Percentiles rank a stretch among this genome's conserved stretches.
These are phyloP conservation scores for Acanthamoeba royreba DNA, from an alignment of 208 protist genomes.

Conservation along the genomic window DNA sequence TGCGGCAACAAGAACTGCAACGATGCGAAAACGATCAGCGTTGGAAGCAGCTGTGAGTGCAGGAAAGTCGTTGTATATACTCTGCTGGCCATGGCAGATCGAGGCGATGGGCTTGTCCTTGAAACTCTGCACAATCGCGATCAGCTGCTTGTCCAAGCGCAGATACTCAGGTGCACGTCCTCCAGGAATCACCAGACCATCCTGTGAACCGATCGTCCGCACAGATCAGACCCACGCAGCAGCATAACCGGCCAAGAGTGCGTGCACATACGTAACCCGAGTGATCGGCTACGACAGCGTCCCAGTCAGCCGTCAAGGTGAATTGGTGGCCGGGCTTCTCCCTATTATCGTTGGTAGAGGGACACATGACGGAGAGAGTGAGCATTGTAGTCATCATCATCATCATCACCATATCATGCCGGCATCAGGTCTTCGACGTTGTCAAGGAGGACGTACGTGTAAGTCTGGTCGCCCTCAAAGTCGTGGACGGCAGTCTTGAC, in stretches of 20 bases:
- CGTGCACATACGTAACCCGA: not conserved
- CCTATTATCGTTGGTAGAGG: not conserved
- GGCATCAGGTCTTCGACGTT: not conserved
- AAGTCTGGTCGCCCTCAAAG: slow-evolving; percentile 72
- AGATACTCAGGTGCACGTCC: slow-evolving; percentile 63
- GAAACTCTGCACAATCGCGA: slow-evolving; percentile 60
- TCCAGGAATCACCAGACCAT: slow-evolving; percentile 67
- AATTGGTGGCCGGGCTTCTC: slow-evolving; percentile 62
- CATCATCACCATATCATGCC: not conserved
- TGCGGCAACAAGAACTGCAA: slow-evolving; percentile 54
- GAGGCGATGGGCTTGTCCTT: slow-evolving; percentile 64
- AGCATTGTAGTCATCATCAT: not conserved
- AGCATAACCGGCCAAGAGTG: not conserved
- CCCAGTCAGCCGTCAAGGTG: slow-evolving; percentile 57
- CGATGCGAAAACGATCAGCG: not conserved
- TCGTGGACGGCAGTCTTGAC: slow-evolving; percentile 70
- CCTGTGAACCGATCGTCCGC: not conserved
- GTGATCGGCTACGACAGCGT: not conserved
- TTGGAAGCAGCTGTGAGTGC: not conserved
- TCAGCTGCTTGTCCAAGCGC: slow-evolving; percentile 55
- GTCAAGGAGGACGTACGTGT: slow-evolving; percentile 47
- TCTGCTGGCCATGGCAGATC: slow-evolving; percentile 65
- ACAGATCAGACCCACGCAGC: not conserved
- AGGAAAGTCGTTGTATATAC: not conserved
- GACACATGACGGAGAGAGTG: not conserved